These are phyloP conservation scores for Pseudonitzschia multiseries DNA, from an alignment of 108 stramenopile species.

Conservation along the genomic window DNA sequence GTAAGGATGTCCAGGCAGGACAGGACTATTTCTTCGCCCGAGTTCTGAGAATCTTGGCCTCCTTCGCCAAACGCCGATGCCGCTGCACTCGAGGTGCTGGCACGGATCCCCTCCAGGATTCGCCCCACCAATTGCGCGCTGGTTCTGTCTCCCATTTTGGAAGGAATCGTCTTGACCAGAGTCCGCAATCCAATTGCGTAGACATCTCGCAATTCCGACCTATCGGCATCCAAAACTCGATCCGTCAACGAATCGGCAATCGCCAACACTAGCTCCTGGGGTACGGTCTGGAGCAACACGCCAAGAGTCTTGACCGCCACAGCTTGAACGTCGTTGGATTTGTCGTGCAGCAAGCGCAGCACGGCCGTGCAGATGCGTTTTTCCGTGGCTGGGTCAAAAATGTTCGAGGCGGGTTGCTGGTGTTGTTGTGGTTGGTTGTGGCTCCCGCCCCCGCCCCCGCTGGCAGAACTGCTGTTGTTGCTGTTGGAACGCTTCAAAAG, in stretches of 20 bases:
- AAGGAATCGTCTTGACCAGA: constrained; percentile 88
- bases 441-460: background rate
- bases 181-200: constrained; percentile 98
- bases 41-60: background rate
- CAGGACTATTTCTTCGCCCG: constrained; percentile 66
- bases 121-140: constrained; percentile 67
- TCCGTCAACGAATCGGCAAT: constrained; percentile 90
- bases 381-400: constrained; percentile 79
- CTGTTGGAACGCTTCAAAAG: constrained; percentile 67
- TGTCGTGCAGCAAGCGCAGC: constrained; percentile 88
- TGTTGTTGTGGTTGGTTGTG: constrained; percentile 1
- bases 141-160: constrained; percentile 80
- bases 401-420: background rate
- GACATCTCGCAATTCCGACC: constrained; percentile 94
- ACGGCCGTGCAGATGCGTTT: constrained; percentile 90
- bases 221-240: constrained; percentile 88
- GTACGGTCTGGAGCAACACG: constrained; percentile 91
- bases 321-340: constrained; percentile 95
- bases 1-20: constrained; percentile 88
- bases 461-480: constrained; percentile 3
- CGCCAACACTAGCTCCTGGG: constrained; percentile 87
- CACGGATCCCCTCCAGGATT: constrained; percentile 80
- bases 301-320: constrained; percentile 97
- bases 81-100: background rate
- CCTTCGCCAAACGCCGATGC: background rate